These are phyloP conservation scores for Fusarium duplospermum DNA, from an alignment of 2,329 filamentous ascomycete genomes.

Conservation along the genomic window DNA sequence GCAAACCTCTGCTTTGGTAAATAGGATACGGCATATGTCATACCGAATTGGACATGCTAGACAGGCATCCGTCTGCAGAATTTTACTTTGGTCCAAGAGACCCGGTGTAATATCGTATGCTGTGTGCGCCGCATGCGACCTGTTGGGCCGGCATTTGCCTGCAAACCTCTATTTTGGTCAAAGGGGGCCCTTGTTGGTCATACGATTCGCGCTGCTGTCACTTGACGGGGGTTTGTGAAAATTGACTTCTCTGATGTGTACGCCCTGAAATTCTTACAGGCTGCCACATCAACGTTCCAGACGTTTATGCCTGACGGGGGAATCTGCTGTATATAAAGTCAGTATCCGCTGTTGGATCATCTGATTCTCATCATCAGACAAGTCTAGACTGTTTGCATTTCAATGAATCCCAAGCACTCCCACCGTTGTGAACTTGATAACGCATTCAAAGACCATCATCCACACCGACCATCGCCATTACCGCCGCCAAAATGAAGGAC, in stretches of 20 bases:
- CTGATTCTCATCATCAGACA: not conserved
- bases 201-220: slow-evolving; percentile 10
- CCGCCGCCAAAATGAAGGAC: slow-evolving; percentile 23
- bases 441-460: not conserved
- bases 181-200: not conserved
- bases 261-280: not conserved
- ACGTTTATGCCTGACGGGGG: not conserved
- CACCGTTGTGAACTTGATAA: not conserved
- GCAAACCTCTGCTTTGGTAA: not conserved
- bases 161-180: slow-evolving; percentile 6
- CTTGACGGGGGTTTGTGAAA: slow-evolving; percentile 17
- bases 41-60: not conserved
- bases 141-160: slow-evolving; percentile 16
- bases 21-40: not conserved
- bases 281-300: not conserved
- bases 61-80: not conserved
- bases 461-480: not conserved
- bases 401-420: not conserved
- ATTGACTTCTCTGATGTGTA: not conserved
- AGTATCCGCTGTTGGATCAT: not conserved
- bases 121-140: slow-evolving; percentile 15
- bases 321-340: not conserved
- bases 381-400: slow-evolving; percentile 9
- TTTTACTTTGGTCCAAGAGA: not conserved
- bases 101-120: slow-evolving; percentile 3